Evolutionary conservation across 2,329 filamentous ascomycete species (phyloP).

Genomic region (Cadophora gregata): DNA sequence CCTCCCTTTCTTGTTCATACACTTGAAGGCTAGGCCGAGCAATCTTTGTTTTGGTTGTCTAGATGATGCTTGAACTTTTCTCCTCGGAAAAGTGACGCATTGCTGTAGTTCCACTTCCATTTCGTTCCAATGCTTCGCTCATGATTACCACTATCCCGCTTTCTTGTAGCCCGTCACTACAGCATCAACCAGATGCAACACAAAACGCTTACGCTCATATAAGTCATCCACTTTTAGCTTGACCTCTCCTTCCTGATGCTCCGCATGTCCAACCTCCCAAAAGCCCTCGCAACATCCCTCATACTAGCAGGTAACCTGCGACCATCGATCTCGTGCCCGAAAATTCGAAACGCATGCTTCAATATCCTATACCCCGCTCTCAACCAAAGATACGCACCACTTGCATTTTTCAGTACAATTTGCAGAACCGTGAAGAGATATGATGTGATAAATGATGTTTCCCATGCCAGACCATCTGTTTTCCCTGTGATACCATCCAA

Average conservation of each 20-base stretch:
- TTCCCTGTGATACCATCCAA: not conserved
- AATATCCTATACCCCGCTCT: conserved; percentile 20
- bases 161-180: no score
- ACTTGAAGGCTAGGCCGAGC: no score
- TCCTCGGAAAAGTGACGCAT: no score
- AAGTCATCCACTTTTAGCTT: not conserved
- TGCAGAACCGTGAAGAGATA: conserved; percentile 28
- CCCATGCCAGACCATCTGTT: conserved; percentile 18
- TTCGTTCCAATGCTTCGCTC: no score
- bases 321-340: not conserved
- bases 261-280: conserved; percentile 20
- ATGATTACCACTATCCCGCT: no score
- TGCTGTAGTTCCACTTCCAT: no score
- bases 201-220: not conserved
- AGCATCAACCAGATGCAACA: no score
- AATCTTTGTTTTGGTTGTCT: no score
- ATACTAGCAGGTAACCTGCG: conserved; percentile 7
- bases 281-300: conserved; percentile 19
- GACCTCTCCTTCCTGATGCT: not conserved
- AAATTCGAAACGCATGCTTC: conserved; percentile 20
- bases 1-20: no score
- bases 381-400: conserved; percentile 23
- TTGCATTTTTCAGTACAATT: conserved; percentile 12
- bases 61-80: no score
- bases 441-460: conserved; percentile 23